Conservation (phyloP, 129 eudicot genomes). For the Pittosporum tobira region DNA sequence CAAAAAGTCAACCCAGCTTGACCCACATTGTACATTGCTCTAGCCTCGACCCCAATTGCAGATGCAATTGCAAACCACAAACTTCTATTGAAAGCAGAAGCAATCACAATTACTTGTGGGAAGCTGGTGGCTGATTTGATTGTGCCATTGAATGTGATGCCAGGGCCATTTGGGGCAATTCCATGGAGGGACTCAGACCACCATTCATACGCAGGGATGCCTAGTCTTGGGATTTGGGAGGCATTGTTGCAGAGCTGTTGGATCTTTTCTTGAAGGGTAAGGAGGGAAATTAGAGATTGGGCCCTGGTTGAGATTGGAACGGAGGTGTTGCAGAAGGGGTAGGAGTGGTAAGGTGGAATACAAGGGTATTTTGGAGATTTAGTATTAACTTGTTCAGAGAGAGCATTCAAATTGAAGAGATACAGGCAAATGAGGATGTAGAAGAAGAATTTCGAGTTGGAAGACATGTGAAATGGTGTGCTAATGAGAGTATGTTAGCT, state of each 20-base stretch:
- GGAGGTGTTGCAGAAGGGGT: conserved; percentile 69
- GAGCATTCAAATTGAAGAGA: conserved; percentile 17
- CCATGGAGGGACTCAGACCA: conserved; percentile 99
- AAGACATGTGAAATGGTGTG: conserved; percentile 1
- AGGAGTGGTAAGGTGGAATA: conserved; percentile 43
- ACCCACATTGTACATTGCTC: conserved; percentile 81
- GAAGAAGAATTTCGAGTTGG: conserved; percentile 2
- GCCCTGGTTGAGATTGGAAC: conserved; percentile 44
- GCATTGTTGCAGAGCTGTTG: conserved; percentile 61
- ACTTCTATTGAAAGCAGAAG: conserved; percentile 67
- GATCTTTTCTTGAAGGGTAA: conserved; percentile 71
- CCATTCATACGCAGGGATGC: conserved; percentile 81
- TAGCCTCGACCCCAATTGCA: conserved; percentile 61
- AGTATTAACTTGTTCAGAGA: background rate
- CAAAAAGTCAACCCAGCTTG: conserved; percentile 94
- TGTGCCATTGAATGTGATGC: conserved; percentile 51
- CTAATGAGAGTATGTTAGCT: background rate
- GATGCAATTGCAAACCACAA: conserved; percentile 52
- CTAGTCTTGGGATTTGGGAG: conserved; percentile 49
- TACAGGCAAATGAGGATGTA: conserved; percentile 3
- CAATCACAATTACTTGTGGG: conserved; percentile 77
- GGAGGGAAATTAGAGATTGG: conserved; percentile 51
- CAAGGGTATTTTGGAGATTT: conserved; percentile 37
- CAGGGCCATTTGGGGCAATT: conserved; percentile 79
- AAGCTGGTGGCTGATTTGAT: conserved; percentile 65